A percentile compares a stretch with the other conserved stretches of the same genome.
phyloP scores from a whole-genome alignment of 2,329 filamentous ascomycete species.

The Clarireedia monteithiana region DNA sequence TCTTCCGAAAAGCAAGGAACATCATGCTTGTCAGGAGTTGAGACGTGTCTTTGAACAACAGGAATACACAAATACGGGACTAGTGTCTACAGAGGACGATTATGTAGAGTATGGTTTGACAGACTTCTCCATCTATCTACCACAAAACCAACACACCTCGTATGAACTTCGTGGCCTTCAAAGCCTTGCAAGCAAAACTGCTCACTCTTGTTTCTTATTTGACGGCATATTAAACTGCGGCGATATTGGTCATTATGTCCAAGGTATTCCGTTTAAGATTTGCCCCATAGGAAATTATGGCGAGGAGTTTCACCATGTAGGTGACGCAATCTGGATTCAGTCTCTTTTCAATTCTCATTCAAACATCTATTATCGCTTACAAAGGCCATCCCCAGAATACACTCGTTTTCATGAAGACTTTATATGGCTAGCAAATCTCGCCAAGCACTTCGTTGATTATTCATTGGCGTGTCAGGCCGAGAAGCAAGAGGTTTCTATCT shows the following conservation, averaged over 20 bases:
- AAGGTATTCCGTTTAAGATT: conserved; percentile 45
- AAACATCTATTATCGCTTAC: conserved; percentile 57
- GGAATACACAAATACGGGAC: background rate
- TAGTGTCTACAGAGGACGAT: background rate
- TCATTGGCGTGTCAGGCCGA: conserved; percentile 12
- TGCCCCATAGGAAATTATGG: conserved; percentile 63
- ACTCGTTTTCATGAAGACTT: conserved; percentile 53
- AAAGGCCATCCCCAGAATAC: conserved; percentile 51
- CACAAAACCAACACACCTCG: conserved; percentile 26
- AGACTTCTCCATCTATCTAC: conserved; percentile 50
- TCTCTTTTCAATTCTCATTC: conserved; percentile 38
- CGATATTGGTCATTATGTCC: conserved; percentile 39
- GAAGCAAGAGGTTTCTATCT: conserved; percentile 37
- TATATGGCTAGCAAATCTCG: conserved; percentile 61
- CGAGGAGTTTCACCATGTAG: conserved; percentile 38
- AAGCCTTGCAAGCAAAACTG: conserved; percentile 36
- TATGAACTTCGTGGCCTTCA: conserved; percentile 50
- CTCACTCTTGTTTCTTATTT: conserved; percentile 40
- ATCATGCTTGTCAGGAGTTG: conserved; percentile 7
- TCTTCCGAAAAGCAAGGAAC: conserved; percentile 11
- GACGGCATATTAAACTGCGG: conserved; percentile 51
- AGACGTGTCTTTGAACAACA: background rate
- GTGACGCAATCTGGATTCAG: conserved; percentile 54
- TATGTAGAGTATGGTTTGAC: conserved; percentile 43
- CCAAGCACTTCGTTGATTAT: conserved; percentile 67